Base-by-base conservation (phyloP, 352 stramenopile species). In the Globisporangium nunn region DNA sequence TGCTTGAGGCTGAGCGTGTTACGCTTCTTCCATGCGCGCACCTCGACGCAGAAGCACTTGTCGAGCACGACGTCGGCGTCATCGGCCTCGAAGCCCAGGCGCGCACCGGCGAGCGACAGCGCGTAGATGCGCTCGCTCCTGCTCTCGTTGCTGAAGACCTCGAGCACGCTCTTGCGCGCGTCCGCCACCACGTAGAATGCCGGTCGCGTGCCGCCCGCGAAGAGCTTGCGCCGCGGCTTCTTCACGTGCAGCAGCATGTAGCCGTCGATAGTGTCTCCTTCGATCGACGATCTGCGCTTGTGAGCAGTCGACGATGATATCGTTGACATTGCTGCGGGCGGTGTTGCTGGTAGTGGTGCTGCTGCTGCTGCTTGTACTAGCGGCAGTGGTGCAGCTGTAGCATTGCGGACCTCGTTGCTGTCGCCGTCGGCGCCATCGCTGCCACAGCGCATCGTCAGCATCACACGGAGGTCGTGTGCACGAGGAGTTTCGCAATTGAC, bases 1-100 rank as follows among this genome's bases (percentile, higher is more conserved):
- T 70, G 67, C 23, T 75, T 63, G 55, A 85, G 71, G 31, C 71
- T 76, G 5, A 89, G 69, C 0, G 75, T 81, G 30, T 68, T 78
- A 39, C 70, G 75, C 64, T 89, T 89, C 52, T 82, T 87, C 78
- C 79, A 92, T 31, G 67, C 80, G 53, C 74, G 71, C 15, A 81
- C 79, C 23, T 88, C 75, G 37, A 92, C 68, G 50, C 70, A 85
- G 51, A 92, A 92, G 61, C 75, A 89, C 46, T 88, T 88, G 52
- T 87, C 78, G 58, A 82, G 81, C 47, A 88, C 75, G 31, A 85
- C 79, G 50, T 83, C 77, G 41, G 71, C 65, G 35, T 84, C 76
- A 60, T 88, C 78, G 28, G 79, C 74, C 54, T 92, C 81, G 53
- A 87, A 88, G 30, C 70, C 75, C 43, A 92, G 60, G 50, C 76